A percentile compares a stretch with the other conserved stretches of the same genome.
Conservation (phyloP, 352 stramenopile species). For the Globisporangium radiosum region DNA sequence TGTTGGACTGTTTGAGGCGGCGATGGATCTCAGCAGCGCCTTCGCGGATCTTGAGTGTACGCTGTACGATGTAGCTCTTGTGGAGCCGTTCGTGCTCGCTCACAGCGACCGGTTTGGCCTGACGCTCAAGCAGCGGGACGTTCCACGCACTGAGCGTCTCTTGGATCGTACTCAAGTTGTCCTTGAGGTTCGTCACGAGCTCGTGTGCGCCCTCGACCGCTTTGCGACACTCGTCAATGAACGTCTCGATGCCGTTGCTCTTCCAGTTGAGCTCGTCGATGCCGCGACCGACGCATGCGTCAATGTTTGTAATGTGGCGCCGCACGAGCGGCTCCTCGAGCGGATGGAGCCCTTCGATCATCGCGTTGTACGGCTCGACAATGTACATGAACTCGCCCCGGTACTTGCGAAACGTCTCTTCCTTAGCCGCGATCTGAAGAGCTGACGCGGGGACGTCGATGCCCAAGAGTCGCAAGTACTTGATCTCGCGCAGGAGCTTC, state of each 20-base stretch:
- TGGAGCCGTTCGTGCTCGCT: constrained; percentile 95
- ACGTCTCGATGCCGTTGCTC: constrained; percentile 88
- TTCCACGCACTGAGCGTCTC: constrained; percentile 92
- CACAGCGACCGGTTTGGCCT: constrained; percentile 94
- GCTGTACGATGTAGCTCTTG: constrained; percentile 89
- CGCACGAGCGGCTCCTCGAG: constrained; percentile 95
- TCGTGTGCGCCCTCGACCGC: constrained; percentile 87
- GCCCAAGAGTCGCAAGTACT: constrained; percentile 94
- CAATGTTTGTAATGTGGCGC: constrained; percentile 95
- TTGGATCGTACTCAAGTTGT: constrained; percentile 94
- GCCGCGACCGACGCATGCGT: constrained; percentile 89
- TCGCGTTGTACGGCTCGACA: constrained; percentile 97
- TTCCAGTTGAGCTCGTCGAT: constrained; percentile 96
- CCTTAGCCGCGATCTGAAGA: constrained; percentile 93
- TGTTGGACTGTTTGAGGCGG: constrained; percentile 95
- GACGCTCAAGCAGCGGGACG: constrained; percentile 90
- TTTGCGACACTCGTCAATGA: constrained; percentile 91
- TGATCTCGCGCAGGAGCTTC: constrained; percentile 96
- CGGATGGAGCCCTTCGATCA: constrained; percentile 94
- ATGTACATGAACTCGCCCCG: constrained; percentile 96
- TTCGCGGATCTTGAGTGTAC: constrained; percentile 94
- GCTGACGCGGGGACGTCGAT: constrained; percentile 94
- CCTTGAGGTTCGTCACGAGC: constrained; percentile 94
- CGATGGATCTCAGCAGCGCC: constrained; percentile 93
- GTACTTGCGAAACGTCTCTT: constrained; percentile 95